Evolutionary conservation across 2,329 filamentous ascomycete species (phyloP).

Genomic region (Fusarium solani-melongenae): DNA sequence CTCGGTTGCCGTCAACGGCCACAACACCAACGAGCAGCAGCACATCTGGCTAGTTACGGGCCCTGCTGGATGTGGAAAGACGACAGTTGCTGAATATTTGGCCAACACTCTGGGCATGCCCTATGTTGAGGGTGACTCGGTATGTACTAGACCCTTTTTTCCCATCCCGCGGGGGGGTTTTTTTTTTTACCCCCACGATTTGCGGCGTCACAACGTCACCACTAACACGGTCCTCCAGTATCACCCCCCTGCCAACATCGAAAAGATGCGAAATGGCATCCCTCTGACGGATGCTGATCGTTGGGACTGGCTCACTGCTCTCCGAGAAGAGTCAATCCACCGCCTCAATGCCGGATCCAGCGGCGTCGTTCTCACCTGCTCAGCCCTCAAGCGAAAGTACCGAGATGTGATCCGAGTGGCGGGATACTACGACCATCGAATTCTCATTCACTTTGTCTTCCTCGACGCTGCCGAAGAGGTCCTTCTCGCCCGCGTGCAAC

Average conservation of each 20-base stretch:
- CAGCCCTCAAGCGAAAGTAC: constrained; percentile 96
- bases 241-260: constrained; percentile 81
- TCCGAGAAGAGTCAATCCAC: constrained; percentile 75
- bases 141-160: constrained; percentile 53
- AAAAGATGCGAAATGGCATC: constrained; percentile 88
- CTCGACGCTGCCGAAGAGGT: constrained; percentile 81
- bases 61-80: constrained; percentile 83
- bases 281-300: constrained; percentile 93
- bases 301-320: constrained; percentile 93
- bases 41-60: constrained; percentile 87
- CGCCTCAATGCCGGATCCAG: constrained; percentile 66
- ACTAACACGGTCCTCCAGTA: constrained; percentile 63
- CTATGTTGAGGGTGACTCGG: constrained; percentile 83
- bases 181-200: constrained; percentile 2
- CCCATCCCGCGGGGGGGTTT: neutral
- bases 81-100: constrained; percentile 75
- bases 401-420: constrained; percentile 89
- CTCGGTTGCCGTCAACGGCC: constrained; percentile 46
- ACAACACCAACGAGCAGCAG: constrained; percentile 55
- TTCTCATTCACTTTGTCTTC: constrained; percentile 93
- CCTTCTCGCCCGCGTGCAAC: constrained; percentile 78
- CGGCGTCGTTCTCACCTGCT: constrained; percentile 95
- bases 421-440: constrained; percentile 76
- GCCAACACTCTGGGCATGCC: constrained; percentile 71
- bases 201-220: constrained; percentile 1